Percentiles rank a stretch among this genome's conserved stretches.
Conservation (phyloP, 768 basidiomycete genomes). For the Rhodotorula toruloides region DNA sequence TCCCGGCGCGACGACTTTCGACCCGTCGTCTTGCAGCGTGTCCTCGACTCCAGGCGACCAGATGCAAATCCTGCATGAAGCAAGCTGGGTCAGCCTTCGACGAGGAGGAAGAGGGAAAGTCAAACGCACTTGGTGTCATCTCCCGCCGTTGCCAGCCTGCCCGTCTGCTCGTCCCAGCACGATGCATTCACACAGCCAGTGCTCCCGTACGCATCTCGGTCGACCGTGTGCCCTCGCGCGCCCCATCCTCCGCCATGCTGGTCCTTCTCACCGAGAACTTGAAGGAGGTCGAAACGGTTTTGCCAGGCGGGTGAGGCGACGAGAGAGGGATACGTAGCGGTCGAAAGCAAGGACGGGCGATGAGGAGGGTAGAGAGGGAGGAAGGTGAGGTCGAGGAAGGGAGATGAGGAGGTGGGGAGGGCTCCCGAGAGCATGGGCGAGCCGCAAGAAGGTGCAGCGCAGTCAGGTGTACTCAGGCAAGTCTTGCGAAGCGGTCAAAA, state of each 20-base stretch:
- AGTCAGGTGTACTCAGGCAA: too few relatives aligned
- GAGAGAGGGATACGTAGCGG: background rate
- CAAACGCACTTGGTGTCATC: slow-evolving; percentile 35
- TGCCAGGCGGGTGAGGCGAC: slow-evolving; percentile 1
- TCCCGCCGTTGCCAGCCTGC: slow-evolving; percentile 20
- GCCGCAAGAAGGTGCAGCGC: too few relatives aligned
- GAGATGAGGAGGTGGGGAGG: too few relatives aligned
- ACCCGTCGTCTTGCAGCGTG: background rate
- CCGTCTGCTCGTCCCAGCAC: slow-evolving; percentile 19
- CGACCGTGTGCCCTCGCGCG: slow-evolving; percentile 7
- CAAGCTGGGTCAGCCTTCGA: background rate
- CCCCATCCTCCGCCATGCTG: background rate
- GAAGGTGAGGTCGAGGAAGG: background rate
- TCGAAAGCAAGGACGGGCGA: background rate
- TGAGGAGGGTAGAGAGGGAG: background rate
- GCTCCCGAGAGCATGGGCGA: too few relatives aligned
- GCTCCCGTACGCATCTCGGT: slow-evolving; percentile 3
- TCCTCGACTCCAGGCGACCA: slow-evolving; percentile 17
- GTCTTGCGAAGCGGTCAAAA: too few relatives aligned
- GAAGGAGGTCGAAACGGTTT: background rate
- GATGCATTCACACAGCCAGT: slow-evolving; percentile 31
- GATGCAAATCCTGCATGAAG: slow-evolving; percentile 21
- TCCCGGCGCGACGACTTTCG: background rate
- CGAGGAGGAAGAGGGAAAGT: too few relatives aligned
- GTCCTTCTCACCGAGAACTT: slow-evolving; percentile 7